Evolutionary conservation across 2,329 filamentous ascomycete genomes (phyloP).

Genomic region (Zalaria sp.): DNA sequence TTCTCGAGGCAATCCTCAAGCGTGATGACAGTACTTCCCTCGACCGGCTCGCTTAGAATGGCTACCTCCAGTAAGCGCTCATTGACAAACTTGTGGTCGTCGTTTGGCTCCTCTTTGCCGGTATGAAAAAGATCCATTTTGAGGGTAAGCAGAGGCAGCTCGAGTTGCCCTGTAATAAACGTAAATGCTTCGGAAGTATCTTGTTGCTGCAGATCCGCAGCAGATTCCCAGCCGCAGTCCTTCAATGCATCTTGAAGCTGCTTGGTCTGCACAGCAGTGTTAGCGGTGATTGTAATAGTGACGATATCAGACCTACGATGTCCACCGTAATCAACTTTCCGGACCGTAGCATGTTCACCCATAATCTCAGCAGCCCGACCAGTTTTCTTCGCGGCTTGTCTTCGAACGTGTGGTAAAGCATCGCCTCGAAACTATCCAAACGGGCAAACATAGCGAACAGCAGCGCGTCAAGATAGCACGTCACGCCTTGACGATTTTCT

Average conservation of each 20-base stretch:
- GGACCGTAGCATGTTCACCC: slow-evolving; percentile 82
- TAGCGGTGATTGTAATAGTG: not conserved
- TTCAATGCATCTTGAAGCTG: slow-evolving; percentile 70
- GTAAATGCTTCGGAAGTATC: slow-evolving; percentile 93
- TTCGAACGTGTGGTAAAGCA: slow-evolving; percentile 66
- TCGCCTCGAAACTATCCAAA: slow-evolving; percentile 81
- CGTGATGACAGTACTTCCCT: slow-evolving; percentile 52
- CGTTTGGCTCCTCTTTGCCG: slow-evolving; percentile 65
- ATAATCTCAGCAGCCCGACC: slow-evolving; percentile 66
- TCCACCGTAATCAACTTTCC: slow-evolving; percentile 77
- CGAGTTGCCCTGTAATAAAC: slow-evolving; percentile 81
- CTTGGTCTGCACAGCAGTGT: slow-evolving; percentile 47
- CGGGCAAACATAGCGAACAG: slow-evolving; percentile 94
- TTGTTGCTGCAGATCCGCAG: slow-evolving; percentile 65
- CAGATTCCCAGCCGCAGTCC: slow-evolving; percentile 80
- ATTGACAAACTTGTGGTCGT: slow-evolving; percentile 90
- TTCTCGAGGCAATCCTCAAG: slow-evolving; percentile 85
- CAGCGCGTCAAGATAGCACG: slow-evolving; percentile 86
- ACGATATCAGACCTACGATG: slow-evolving; percentile 42
- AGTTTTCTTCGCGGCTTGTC: slow-evolving; percentile 61
- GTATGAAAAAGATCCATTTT: slow-evolving; percentile 94
- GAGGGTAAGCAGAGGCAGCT: slow-evolving; percentile 73
- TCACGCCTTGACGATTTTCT: slow-evolving; percentile 71
- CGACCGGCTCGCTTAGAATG: slow-evolving; percentile 57
- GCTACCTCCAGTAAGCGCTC: slow-evolving; percentile 83